These are phyloP conservation scores for Hypoxylon sp. DNA, from an alignment of 2,329 filamentous ascomycete genomes.

Conservation along the genomic window DNA sequence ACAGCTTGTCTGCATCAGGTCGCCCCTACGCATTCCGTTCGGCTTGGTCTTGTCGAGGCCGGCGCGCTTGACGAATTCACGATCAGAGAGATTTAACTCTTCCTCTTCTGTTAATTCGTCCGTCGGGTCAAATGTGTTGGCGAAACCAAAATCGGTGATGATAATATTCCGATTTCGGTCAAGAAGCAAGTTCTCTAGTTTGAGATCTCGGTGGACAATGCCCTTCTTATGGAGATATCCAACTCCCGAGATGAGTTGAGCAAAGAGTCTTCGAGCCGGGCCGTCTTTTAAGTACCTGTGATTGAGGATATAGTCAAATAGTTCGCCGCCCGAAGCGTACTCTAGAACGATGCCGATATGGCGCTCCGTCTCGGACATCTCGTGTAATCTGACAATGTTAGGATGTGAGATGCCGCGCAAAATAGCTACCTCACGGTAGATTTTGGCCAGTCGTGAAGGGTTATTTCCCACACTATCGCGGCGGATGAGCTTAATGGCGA, in stretches of 20 bases:
- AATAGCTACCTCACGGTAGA: slow-evolving; percentile 96
- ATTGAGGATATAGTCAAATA: slow-evolving; percentile 98
- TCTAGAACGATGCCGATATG: slow-evolving; percentile 99
- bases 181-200: slow-evolving; percentile 93
- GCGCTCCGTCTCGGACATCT: slow-evolving; percentile 98
- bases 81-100: slow-evolving; percentile 87
- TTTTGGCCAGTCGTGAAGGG: slow-evolving; percentile 91
- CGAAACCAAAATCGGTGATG: slow-evolving; percentile 99
- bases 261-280: slow-evolving; percentile 90
- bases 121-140: slow-evolving; percentile 92
- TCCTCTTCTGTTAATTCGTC: slow-evolving; percentile 93
- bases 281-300: slow-evolving; percentile 97
- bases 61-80: slow-evolving; percentile 87
- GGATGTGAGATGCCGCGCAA: slow-evolving; percentile 89
- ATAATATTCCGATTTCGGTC: slow-evolving; percentile 99
- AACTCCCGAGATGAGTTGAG: slow-evolving; percentile 95
- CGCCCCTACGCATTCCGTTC: slow-evolving; percentile 85
- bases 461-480: slow-evolving; percentile 91
- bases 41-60: slow-evolving; percentile 85
- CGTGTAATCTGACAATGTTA: slow-evolving; percentile 96
- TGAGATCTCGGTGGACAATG: slow-evolving; percentile 96
- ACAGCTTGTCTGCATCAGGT: slow-evolving; percentile 99
- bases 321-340: slow-evolving; percentile 96
- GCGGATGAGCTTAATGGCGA: slow-evolving; percentile 96
- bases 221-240: slow-evolving; percentile 99